Conservation (phyloP, 371 early-diverging fungal species). For the Lichtheimia ramosa region DNA sequence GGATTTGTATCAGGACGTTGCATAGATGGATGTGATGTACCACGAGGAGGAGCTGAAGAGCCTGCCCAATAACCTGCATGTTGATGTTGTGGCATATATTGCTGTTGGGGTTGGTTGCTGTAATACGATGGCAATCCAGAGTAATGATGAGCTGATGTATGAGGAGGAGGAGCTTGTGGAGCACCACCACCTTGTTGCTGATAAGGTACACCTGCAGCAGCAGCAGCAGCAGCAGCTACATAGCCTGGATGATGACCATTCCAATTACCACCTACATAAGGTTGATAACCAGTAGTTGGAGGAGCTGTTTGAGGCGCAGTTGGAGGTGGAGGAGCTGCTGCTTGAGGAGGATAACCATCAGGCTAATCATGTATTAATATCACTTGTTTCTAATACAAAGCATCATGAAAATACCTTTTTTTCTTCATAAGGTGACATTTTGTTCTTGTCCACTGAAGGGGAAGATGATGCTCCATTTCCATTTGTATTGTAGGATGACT, state of each 20-base stretch:
- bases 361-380: neutral
- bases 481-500: neutral
- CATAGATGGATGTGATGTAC: neutral
- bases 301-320: neutral
- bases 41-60: neutral
- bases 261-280: constrained; percentile 8
- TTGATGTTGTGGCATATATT: constrained; percentile 26
- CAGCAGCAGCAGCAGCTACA: constrained; percentile 8
- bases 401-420: constrained; percentile 18
- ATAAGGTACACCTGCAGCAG: constrained; percentile 3
- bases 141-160: constrained; percentile 17
- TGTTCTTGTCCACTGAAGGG: constrained; percentile 15
- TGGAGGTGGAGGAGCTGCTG: constrained; percentile 8
- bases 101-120: constrained; percentile 25
- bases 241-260: constrained; percentile 9
- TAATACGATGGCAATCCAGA: constrained; percentile 34
- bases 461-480: constrained; percentile 1
- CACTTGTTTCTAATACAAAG: neutral
- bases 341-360: constrained; percentile 6
- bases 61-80: constrained; percentile 33
- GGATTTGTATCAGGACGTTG: too few relatives aligned
- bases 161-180: constrained; percentile 11
- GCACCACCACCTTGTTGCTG: constrained; percentile 4
- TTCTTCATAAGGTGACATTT: constrained; percentile 16
- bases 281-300: neutral